A percentile compares a stretch with the other conserved stretches of the same genome.
Conservation (phyloP, 176 grass and related monocot genomes). For the Elaeis guineensis region DNA sequence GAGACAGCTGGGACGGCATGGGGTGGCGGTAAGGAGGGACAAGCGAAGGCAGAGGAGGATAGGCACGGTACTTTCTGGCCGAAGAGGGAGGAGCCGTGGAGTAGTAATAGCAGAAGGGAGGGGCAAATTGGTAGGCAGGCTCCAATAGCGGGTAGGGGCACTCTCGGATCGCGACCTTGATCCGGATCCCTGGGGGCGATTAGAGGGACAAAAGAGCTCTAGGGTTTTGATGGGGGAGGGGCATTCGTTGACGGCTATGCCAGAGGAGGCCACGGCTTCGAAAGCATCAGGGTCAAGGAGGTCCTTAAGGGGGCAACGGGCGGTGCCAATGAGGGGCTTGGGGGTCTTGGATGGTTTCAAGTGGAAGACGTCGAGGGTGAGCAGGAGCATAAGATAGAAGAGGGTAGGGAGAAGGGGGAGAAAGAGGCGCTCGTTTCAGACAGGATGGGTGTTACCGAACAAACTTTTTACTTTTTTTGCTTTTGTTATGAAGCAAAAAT, state of each 20-base stretch:
- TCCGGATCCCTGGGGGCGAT: slow-evolving; percentile 72
- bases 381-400: slow-evolving; percentile 45
- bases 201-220: slow-evolving; percentile 63
- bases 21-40: slow-evolving; percentile 13
- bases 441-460: slow-evolving; percentile 60
- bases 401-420: slow-evolving; percentile 52
- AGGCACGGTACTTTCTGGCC: slow-evolving; percentile 29
- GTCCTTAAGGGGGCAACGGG: slow-evolving; percentile 52
- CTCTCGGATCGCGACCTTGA: slow-evolving; percentile 62
- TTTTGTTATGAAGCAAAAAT: no score
- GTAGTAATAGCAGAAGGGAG: slow-evolving; percentile 29
- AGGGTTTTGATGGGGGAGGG: slow-evolving; percentile 44
- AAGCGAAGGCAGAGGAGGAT: slow-evolving; percentile 45
- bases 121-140: slow-evolving; percentile 43
- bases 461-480: no score
- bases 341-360: slow-evolving; percentile 88
- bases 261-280: slow-evolving; percentile 18
- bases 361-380: slow-evolving; percentile 82
- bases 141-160: slow-evolving; percentile 39
- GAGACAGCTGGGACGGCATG: slow-evolving; percentile 4
- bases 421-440: slow-evolving; percentile 78
- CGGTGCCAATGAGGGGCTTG: slow-evolving; percentile 82
- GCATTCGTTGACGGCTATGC: neutral
- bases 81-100: slow-evolving; percentile 19
- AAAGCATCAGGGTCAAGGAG: slow-evolving; percentile 33